These are phyloP conservation scores for Mytilinidion resinicola DNA, from an alignment of 495 filamentous ascomycete genomes.

Conservation along the genomic window DNA sequence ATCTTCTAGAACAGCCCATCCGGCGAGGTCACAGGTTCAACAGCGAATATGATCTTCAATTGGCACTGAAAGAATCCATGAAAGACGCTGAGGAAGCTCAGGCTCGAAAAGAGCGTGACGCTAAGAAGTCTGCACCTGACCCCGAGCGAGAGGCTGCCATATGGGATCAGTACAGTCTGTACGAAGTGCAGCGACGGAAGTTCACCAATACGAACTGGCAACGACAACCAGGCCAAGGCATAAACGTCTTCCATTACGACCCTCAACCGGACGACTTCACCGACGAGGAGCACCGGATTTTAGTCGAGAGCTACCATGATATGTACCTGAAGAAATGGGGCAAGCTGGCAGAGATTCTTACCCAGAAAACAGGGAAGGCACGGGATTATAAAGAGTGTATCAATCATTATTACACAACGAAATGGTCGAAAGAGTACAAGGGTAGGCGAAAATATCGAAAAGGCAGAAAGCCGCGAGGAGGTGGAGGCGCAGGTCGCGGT, in stretches of 20 bases:
- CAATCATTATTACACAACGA: constrained; percentile 92
- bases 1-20: constrained; percentile 37
- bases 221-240: constrained; percentile 57
- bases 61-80: constrained; percentile 68
- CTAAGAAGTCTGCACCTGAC: constrained; percentile 61
- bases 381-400: constrained; percentile 83
- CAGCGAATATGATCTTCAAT: constrained; percentile 71
- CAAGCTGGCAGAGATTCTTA: constrained; percentile 69
- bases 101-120: constrained; percentile 60
- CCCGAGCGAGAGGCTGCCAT: constrained; percentile 78
- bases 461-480: constrained; percentile 54
- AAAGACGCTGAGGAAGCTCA: constrained; percentile 66
- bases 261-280: constrained; percentile 81
- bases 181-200: constrained; percentile 26
- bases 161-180: constrained; percentile 60
- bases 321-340: constrained; percentile 82
- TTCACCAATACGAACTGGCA: constrained; percentile 72
- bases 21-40: constrained; percentile 58
- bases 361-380: constrained; percentile 34
- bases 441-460: constrained; percentile 66
- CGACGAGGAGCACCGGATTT: constrained; percentile 65
- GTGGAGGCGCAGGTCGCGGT: constrained; percentile 39
- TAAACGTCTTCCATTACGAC: constrained; percentile 64
- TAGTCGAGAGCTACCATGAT: constrained; percentile 69
- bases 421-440: constrained; percentile 80